Base-by-base conservation (phyloP, 1,284 basidiomycete genomes). In the Apiotrichum mycotoxinovorans region DNA sequence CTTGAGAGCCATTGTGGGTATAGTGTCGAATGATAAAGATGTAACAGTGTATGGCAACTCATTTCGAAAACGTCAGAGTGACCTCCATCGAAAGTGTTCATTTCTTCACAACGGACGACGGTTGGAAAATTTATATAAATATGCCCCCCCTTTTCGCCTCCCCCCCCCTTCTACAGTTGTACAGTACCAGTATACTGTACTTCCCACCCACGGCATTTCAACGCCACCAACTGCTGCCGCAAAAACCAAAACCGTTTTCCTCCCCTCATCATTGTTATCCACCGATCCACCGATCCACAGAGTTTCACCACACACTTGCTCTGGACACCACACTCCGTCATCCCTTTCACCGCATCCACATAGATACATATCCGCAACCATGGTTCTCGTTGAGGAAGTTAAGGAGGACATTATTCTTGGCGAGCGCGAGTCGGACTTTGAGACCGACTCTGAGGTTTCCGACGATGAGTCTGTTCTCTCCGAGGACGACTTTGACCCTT, bases 381-480 rank as follows among this genome's bases (percentile, higher is more conserved):
- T 72, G 73, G 74, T 76, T 63, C 69, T 69, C 45, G 71, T 76
- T 58, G 74, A 76, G 71, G 74, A 75, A 73, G 72, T 76, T 58
- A 68, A 62, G 51, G 72, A 72, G 43, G 67, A 64, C 42, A 51
- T 64, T 46, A 60, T 66, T 25, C 41, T 59, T 46, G 57, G 61
- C 40, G 69, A 70, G 57, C 65, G 64, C 58, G 72, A 75, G 52
- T 71, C 70, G 35, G 73, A 71, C 54, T 70, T 65, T 51, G 71
- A 72, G 53, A 72, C 71, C 47, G 71, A 72, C 43, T 69, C 66
- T n/a, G 68, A 70, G 52, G 33, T 59, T 25, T 51, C 45, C 25
- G 71, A 72, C 53, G 68, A 67, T 49, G 67, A 66, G 45, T 66
- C 63, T 20, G 56, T 69, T 43, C 54, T 66, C 34, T 66, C 69